Base-by-base conservation (phyloP, 2,329 filamentous ascomycete genomes). In the Paramyrothecium roridum region DNA sequence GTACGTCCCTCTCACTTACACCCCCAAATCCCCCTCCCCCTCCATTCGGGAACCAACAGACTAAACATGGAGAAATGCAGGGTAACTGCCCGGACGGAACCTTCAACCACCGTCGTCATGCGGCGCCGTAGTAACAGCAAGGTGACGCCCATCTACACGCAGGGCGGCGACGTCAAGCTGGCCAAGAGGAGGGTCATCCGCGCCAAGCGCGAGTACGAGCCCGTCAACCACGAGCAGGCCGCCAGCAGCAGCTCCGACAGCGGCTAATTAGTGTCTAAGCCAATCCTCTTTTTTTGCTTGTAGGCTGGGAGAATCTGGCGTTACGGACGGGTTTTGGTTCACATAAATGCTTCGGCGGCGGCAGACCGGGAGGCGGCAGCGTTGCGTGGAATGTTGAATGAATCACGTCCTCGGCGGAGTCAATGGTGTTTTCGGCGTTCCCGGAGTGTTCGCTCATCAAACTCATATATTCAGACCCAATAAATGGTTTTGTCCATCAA, bases 1-100 rank as follows among this genome's bases (percentile, higher is more conserved):
- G 78, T 81, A 67, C 62, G 78, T 73, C 13, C n/a, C 8, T 13
- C 23, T 48, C 26, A 17, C 22, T 8, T n/a, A 21, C 13, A 34
- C 20, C 17, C n/a, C n/a, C n/a, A n/a, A n/a, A n/a, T n/a, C n/a
- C n/a, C n/a, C n/a, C 20, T 21, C 13, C 12, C 3, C n/a, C 11
- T 20, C 48, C 26, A 10, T 30, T 30, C 26, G 26, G 26, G 26
- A 30, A 30, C 26, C 26, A 30, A 30, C 4, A 30, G n/a, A n/a
- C n/a, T n/a, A n/a, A n/a, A 37, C 33, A 37, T 16, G 16, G 33
- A 19, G 2, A 26, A 53, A 3, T 33, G 30, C 49, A 51, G 49
- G 22, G 19, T 51, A n/a, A 37, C 20, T 2, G 33, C 49, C 17
- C 26, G 49, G 26, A 16, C 33, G 16, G 23, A 30, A 6, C 13